Evolutionary conservation across 176 grass and related monocot genomes (phyloP).

Genomic region (Aegilops umbellulata): DNA sequence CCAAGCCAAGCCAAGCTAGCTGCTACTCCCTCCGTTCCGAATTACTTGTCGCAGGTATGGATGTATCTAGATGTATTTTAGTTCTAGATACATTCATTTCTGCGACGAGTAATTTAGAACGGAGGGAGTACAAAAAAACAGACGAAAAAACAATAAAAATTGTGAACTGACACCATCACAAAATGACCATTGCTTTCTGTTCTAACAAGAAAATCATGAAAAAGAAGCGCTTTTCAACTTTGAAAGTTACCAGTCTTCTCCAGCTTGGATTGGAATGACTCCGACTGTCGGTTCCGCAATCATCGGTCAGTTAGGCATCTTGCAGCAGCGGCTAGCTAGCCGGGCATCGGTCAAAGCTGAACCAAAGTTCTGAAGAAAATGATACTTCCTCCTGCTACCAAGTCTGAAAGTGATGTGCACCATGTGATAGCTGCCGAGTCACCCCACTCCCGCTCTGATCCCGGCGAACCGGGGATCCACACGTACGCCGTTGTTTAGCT

Average conservation of each 20-base stretch:
- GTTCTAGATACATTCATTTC: no score
- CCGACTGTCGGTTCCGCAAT: conserved; percentile 20
- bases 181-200: not conserved
- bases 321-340: not conserved
- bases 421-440: not conserved
- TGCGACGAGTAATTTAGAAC: no score
- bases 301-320: conserved; percentile 22
- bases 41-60: no score
- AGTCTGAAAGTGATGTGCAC: not conserved
- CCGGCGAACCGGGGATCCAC: not conserved
- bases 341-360: not conserved
- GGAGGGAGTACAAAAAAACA: not conserved
- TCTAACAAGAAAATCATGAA: not conserved
- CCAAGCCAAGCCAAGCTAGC: no score
- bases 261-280: no score
- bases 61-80: no score
- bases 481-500: conserved; percentile 11
- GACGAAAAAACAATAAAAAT: not conserved
- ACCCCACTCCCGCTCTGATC: not conserved
- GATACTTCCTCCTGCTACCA: not conserved
- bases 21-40: no score
- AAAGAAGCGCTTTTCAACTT: no score
- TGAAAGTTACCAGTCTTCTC: not conserved
- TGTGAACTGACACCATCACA: not conserved
- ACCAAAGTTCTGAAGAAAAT: not conserved